Evolutionary conservation across 2,329 filamentous ascomycete species (phyloP).

Genomic region (Beauveria asiatica): DNA sequence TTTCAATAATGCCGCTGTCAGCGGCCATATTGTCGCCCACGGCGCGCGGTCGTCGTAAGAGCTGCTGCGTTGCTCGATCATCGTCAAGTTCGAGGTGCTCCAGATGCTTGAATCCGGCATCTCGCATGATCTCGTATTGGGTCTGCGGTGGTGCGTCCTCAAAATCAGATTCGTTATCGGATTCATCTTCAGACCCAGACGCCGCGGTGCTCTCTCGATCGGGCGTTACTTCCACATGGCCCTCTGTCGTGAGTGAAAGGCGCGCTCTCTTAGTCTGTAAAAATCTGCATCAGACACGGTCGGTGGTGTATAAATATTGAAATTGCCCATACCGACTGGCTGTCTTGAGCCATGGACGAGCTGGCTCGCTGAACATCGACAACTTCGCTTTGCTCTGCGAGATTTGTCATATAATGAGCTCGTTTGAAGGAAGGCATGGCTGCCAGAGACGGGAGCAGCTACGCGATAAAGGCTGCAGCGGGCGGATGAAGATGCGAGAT

Average conservation of each 20-base stretch:
- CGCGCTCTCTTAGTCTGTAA: slow-evolving; percentile 6
- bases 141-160: slow-evolving; percentile 38
- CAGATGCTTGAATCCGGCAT: slow-evolving; percentile 50
- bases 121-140: slow-evolving; percentile 54
- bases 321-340: not conserved
- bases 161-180: slow-evolving; percentile 24
- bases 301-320: not conserved
- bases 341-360: slow-evolving; percentile 1
- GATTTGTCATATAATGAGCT: not conserved
- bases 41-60: slow-evolving; percentile 40
- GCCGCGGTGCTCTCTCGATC: slow-evolving; percentile 18
- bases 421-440: slow-evolving; percentile 1
- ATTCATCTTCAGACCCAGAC: slow-evolving; percentile 19
- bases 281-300: not conserved
- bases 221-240: slow-evolving; percentile 14
- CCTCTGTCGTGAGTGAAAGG: slow-evolving; percentile 13
- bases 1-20: slow-evolving; percentile 80
- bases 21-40: slow-evolving; percentile 64
- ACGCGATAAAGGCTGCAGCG: not conserved
- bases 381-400: not conserved
- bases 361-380: not conserved
- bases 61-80: slow-evolving; percentile 54
- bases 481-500: not conserved
- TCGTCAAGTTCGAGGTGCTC: slow-evolving; percentile 51
- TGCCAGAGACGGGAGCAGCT: not conserved